These are phyloP conservation scores for Cephaloascus fragrans DNA, from an alignment of 805 yeast species.

Conservation along the genomic window DNA sequence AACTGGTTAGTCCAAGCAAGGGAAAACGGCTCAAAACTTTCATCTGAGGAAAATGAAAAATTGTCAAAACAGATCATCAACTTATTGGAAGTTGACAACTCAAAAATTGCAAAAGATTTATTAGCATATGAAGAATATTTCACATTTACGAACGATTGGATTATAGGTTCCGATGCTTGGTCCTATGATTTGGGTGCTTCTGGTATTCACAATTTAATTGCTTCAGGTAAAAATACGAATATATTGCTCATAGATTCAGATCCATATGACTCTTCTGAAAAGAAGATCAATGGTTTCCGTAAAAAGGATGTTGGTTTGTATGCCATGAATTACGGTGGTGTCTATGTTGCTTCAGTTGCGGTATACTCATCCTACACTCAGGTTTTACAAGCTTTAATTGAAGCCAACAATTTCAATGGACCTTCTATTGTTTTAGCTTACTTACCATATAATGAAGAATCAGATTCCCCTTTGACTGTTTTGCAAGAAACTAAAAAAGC, in stretches of 20 bases:
- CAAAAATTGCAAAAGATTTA: conserved; percentile 33
- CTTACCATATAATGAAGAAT: conserved; percentile 63
- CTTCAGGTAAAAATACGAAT: conserved; percentile 70
- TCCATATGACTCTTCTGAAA: conserved; percentile 40
- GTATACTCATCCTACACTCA: conserved; percentile 91
- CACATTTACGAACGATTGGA: conserved; percentile 53
- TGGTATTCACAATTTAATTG: conserved; percentile 77
- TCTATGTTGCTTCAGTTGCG: conserved; percentile 91
- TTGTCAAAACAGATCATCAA: conserved; percentile 19
- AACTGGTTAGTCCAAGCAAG: conserved; percentile 58
- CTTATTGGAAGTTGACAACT: conserved; percentile 26
- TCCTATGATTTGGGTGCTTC: conserved; percentile 86
- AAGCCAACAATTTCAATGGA: conserved; percentile 83
- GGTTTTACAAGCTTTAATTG: conserved; percentile 76
- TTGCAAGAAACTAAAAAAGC: conserved; percentile 82
- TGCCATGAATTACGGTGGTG: conserved; percentile 86
- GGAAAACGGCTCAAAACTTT: conserved; percentile 18
- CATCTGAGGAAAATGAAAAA: conserved; percentile 10
- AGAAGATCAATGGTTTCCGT: conserved; percentile 37
- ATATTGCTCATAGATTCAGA: conserved; percentile 83
- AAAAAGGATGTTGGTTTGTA: conserved; percentile 90
- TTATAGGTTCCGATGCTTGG: conserved; percentile 94
- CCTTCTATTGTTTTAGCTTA: conserved; percentile 90
- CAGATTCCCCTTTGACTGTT: conserved; percentile 59
- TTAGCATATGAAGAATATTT: conserved; percentile 38